Base-by-base conservation (phyloP, 495 filamentous ascomycete genomes). In the Penicillium steckii region DNA sequence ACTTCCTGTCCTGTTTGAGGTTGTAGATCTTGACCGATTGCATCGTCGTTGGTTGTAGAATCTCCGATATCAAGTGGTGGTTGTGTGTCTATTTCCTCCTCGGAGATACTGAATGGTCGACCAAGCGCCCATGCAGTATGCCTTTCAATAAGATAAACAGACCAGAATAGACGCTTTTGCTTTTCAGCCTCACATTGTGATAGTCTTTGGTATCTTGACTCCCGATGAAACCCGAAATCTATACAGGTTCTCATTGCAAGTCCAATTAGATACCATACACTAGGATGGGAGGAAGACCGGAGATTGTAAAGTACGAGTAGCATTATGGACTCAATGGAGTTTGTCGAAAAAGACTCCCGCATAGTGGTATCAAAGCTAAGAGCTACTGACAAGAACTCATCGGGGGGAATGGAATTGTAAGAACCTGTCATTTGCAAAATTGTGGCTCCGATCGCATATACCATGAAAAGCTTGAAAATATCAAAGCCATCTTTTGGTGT, bases 261-360 rank as follows among this genome's bases (percentile, higher is more conserved):
- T 0, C 72, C 72, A 29, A 73, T 70, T 64, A 73, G 70, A 25
- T 77, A 74, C 74, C 74, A 77, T 7, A 74, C 59, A 17, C 67
- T 70, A 4, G 68, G 67, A 29, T 66, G 69, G 1, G 66, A 68
- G 1, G 65, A 57, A 4, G 66, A 65, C 8, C 70, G 61, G 7
- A 74, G 50, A 41, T 73, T 64, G 38, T 70, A 74, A 27, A 75
- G 30, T 8, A 72, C 67, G 0, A 75, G 55, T 2, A 77, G 58
- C 33, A 71, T 56, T 61, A 74, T 69, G 19, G 71, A 69, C 48
- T 77, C 71, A 10, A 73, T 68, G 12, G 67, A 70, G 19, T 65
- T 59, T 1, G 68, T 59, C 0, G 71, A 71, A 8, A 65, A 60
- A 6, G 68, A 68, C 32, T 70, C 62, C 17, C 62, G 44, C 3